Evolutionary conservation across 208 protist species (phyloP), one percentile per base, ranked within the genome.

Genomic region (Borovskyia barvae): DNA sequence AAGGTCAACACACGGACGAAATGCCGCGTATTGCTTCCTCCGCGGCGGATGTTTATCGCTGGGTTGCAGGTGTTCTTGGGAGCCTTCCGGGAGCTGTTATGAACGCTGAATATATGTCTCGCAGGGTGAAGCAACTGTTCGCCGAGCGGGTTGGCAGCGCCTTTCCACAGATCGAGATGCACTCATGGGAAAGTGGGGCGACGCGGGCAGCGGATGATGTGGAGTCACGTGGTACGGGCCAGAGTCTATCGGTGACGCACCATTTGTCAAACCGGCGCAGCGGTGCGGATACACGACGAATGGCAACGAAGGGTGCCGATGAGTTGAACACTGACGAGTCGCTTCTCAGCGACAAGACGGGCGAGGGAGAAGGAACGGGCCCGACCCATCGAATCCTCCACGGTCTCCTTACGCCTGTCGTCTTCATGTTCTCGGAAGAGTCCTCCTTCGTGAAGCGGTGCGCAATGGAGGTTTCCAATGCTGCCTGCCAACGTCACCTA

Each of bases 341-440:
- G n/a, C n/a, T n/a, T n/a, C n/a, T n/a, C n/a, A n/a, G n/a, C n/a
- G n/a, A n/a, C n/a, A n/a, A n/a, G n/a, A n/a, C n/a, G n/a, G n/a
- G n/a, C n/a, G n/a, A n/a, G n/a, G n/a, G n/a, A n/a, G n/a, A n/a
- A n/a, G n/a, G n/a, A 24, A 36, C n/a, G n/a, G n/a, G n/a, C n/a
- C n/a, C n/a, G n/a, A 50, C 30, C 15, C 32, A 60, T 28, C 40
- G 51, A 25, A 55, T 65, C 11, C 40, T 59, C 2, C 62, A 80
- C 5, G 45, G 68, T 30, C 26, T 77, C 15, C 58, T 82, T 17
- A 72, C 71, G 9, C 79, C 75, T 8, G 36, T 77, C 8, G 79
- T 86, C 29, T 80, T 82, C 40, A 53, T 86, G 25, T 82, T 79
- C 72, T 63, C 75, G 4, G 69, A 59, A 3, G 47, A 39, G 17